Evolutionary conservation across 495 filamentous ascomycete genomes (phyloP).

Genomic region (Trichocladium uniseriatum): DNA sequence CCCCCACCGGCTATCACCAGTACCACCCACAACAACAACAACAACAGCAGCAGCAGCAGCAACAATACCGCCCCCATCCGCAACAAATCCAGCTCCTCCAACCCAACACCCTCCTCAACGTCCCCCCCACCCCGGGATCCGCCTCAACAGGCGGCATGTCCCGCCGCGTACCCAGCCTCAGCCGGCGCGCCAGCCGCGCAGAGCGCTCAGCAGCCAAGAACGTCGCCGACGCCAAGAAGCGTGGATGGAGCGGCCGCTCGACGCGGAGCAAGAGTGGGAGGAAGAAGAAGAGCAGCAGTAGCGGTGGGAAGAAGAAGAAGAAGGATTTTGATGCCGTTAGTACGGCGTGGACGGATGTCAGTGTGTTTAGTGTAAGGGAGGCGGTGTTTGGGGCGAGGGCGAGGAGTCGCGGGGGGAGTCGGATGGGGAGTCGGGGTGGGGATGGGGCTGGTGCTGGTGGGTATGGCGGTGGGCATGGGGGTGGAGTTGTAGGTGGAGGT

Average conservation of each 20-base stretch:
- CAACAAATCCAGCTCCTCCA: conserved; percentile 17
- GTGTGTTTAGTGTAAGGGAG: conserved; percentile 17
- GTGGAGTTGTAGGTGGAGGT: conserved; percentile 1
- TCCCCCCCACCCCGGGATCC: conserved; percentile 22
- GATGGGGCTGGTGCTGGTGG: too few species aligned
- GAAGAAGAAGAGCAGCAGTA: conserved; percentile 9
- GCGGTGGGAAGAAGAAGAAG: conserved; percentile 28
- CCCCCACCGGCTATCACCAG: conserved; percentile 30
- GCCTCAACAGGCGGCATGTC: conserved; percentile 16
- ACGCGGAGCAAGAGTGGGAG: conserved; percentile 27
- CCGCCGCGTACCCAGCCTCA: conserved; percentile 28
- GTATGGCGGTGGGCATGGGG: too few species aligned
- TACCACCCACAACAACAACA: background rate
- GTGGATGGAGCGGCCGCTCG: conserved; percentile 40
- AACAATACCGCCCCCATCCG: background rate
- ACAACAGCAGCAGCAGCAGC: background rate
- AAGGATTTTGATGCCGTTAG: conserved; percentile 30
- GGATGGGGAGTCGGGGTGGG: background rate
- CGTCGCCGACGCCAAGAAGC: conserved; percentile 44
- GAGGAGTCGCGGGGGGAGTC: background rate
- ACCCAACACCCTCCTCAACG: conserved; percentile 40
- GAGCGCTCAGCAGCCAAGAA: conserved; percentile 47
- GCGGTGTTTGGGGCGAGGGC: conserved; percentile 4
- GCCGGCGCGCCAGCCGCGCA: conserved; percentile 40
- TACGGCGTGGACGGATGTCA: conserved; percentile 44